Base-by-base conservation (phyloP, 1,139 yeast genomes). In the Lodderomyces oxycetoniae region DNA sequence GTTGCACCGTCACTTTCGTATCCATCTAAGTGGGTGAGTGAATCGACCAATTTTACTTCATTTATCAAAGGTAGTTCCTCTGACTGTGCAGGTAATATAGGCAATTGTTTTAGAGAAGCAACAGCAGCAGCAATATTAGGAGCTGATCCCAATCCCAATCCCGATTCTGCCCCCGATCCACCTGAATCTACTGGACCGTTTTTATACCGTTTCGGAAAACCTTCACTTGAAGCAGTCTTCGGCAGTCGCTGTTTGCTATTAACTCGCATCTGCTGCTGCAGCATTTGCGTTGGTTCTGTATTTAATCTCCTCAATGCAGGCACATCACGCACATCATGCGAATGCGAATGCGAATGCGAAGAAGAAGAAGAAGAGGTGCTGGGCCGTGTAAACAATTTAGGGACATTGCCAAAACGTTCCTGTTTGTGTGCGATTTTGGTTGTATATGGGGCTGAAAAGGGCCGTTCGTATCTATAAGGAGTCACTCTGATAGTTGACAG, bases 11-110 rank as follows among this genome's bases (percentile, higher is more conserved):
- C 33, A 16, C 13, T 5, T 3, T 22, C 27, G n/a, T 10, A 5
- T 10, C 12, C 28, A 16, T 27, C 30, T 17, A 23, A 16, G 8
- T 23, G 13, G 5, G 17, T 13, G 19, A 41, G 27, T 4, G 40
- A 35, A 33, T 47, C 43, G 16, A 46, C 41, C 31, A 64, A 50
- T 40, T 52, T 57, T 20, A 65, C 61, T 42, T 63, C 67, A 43
- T 64, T 62, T 20, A 62, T 60, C 30, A 65, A 59, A 5, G 71
- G 71, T 34, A 65, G 52, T 24, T 64, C 71, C 21, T 59, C 63
- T 14, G 36, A 32, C 17, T 39, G 40, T 3, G 49, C 47, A 13
- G 51, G 48, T 11, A 47, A 41, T n/a, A 25, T 26, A 3, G 47
- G 47, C 17, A 44, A 33, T 13, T 37, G 32, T 25, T 39, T 39